Conservation (phyloP, 139 green algal species). For the Desmodesmus armatus region DNA sequence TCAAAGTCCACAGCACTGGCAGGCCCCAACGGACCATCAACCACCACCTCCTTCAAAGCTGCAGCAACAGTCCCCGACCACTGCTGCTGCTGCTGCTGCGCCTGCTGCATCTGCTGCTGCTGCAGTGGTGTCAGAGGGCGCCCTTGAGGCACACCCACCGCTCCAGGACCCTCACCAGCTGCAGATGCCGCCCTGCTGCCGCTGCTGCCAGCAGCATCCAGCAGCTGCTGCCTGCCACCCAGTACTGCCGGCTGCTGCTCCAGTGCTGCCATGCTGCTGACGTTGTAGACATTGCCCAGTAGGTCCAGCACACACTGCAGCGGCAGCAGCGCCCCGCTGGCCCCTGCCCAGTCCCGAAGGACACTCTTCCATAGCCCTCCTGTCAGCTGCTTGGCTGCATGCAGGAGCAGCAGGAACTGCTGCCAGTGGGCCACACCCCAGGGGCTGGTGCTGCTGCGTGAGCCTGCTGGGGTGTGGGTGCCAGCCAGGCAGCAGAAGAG, state of each 20-base stretch:
- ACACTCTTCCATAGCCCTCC: conserved; percentile 39
- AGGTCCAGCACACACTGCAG: conserved; percentile 45
- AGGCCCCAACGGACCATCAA: not conserved
- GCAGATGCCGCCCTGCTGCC: not conserved
- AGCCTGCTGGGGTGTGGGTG: not conserved
- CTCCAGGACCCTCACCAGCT: not conserved
- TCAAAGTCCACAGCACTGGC: conserved; percentile 45
- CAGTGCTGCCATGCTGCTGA: not conserved
- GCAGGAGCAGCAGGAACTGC: conserved; percentile 38
- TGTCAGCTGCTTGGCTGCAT: conserved; percentile 28
- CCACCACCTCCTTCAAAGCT: conserved; percentile 5
- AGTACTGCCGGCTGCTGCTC: conserved; percentile 12
- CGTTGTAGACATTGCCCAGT: conserved; percentile 46
- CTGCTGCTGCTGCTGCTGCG: not conserved
- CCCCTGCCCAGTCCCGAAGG: conserved; percentile 23
- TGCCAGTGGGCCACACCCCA: conserved; percentile 38
- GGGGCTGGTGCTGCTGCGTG: not conserved
- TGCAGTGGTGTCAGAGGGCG: no score
- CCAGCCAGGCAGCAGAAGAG: conserved; percentile 41
- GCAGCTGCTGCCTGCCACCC: not conserved
- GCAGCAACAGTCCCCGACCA: not conserved
- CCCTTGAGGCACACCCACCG: no score
- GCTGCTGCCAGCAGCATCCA: not conserved
- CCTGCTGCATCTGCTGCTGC: not conserved
- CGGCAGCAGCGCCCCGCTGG: conserved; percentile 27